Conservation (phyloP, 192 early-diverging fungal genomes). For the Ambispora gerdemannii region DNA sequence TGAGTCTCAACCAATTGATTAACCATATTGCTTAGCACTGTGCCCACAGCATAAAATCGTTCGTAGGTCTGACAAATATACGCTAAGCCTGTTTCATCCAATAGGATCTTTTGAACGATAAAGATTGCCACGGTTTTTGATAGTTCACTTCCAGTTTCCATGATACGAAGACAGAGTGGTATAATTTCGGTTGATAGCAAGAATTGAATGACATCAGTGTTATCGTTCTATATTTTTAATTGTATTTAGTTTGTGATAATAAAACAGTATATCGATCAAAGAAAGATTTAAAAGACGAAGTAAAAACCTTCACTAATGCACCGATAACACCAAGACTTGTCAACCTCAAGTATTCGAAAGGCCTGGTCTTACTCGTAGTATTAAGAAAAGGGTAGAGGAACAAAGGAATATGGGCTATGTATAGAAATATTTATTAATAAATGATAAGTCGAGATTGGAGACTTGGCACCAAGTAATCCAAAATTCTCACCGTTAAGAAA, state of each 20-base stretch:
- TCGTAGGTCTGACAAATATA: conserved; percentile 91
- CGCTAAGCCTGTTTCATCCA: conserved; percentile 87
- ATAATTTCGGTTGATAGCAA: conserved; percentile 96
- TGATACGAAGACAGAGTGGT: conserved; percentile 95
- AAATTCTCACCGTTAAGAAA: conserved; percentile 68
- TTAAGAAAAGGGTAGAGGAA: conserved; percentile 98
- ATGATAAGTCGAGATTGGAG: too few relatives aligned
- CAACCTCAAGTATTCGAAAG: conserved; percentile 93
- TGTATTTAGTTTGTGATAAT: too few relatives aligned
- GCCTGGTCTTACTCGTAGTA: conserved; percentile 90
- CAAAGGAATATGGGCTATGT: conserved; percentile 87
- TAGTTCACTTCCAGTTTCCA: conserved; percentile 95
- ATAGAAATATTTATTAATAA: too few relatives aligned
- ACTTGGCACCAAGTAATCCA: conserved; percentile 37
- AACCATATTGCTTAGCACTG: conserved; percentile 92
- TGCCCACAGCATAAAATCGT: conserved; percentile 92
- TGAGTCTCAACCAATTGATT: conserved; percentile 83
- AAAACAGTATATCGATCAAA: background rate
- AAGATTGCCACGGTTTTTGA: conserved; percentile 99
- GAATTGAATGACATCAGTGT: conserved; percentile 92
- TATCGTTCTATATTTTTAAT: conserved; percentile 78
- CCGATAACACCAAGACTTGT: conserved; percentile 96
- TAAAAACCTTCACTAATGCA: conserved; percentile 91
- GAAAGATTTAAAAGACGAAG: background rate
- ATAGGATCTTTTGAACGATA: conserved; percentile 95